Evolutionary conservation across 176 grass and related monocot species (phyloP), one percentile per base, ranked within the genome.

Genomic region (Elaeis guineensis): DNA sequence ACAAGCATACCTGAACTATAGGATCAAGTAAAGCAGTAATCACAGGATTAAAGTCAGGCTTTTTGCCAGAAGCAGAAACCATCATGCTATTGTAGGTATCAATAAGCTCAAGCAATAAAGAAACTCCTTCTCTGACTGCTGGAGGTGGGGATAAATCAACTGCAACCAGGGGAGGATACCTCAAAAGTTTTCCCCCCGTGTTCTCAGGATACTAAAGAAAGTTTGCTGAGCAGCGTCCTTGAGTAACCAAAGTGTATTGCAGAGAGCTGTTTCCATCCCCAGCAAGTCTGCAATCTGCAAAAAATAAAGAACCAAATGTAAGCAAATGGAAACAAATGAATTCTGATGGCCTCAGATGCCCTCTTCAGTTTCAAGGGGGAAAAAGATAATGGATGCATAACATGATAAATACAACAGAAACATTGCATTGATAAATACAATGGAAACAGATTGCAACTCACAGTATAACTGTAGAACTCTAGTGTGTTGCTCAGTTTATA

Each of bases 401-500:
- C 35, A 44, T 44, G 35, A 44, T 39, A 44, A 44, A 44, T 44
- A 44, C 35, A 44, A 44, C 35, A 44, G 9, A 44, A 44, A 55
- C 26, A 14, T 49, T 39, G 50, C 64, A 63, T 68, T 66, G 35
- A 44, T 44, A 44, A 44, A 14, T 70, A 80, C 19, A 62, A 25
- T 32, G 57, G 63, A 65, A 66, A 24, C 63, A 17, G 53, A 17
- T 30, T 16, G 2, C 23, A 71, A 85, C 93, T 89, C 63, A 97
- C 93, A 49, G 78, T 97, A 57, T 85, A 88, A 61, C 73, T 76
- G 69, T 97, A 97, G 63, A 97, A 97, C 59, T 97, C 93, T 72
- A 97, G 77, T 50, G 93, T 97, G 74, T 97, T 97, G 57, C 75
- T 85, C 75, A 92, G 81, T 72, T 80, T 97, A 74, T 83, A 97